A percentile compares a stretch with the other conserved stretches of the same genome.
phyloP scores from a whole-genome alignment of 1,284 basidiomycete genomes.

The Wolfiporia cocos region DNA sequence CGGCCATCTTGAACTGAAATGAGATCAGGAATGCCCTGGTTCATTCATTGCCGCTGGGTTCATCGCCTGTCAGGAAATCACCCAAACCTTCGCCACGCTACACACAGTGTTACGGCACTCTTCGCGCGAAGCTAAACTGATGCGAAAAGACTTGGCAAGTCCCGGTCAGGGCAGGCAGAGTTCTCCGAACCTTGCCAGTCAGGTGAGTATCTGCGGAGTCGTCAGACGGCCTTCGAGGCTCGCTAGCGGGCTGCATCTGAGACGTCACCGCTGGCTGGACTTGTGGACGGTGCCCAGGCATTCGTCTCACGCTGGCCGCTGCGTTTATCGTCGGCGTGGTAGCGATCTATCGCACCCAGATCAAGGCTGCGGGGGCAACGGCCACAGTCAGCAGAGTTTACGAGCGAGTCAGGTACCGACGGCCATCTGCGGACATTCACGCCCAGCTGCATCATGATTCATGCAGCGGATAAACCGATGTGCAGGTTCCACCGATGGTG shows the following conservation, averaged over 20 bases:
- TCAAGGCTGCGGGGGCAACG: not conserved
- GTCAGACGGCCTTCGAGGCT: slow-evolving; percentile 3
- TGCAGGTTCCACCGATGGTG: slow-evolving; percentile 1
- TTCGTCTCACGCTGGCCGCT: too few relatives aligned
- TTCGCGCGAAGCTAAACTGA: too few relatives aligned
- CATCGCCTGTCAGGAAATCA: too few relatives aligned
- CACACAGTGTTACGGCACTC: too few relatives aligned
- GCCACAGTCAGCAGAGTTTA: slow-evolving; percentile 5
- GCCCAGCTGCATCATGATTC: slow-evolving; percentile 2
- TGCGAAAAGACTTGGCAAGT: slow-evolving; percentile 3
- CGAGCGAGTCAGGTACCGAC: slow-evolving; percentile 6
- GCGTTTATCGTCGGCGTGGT: not conserved
- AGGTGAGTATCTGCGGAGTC: slow-evolving; percentile 1
- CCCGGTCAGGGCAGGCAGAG: not conserved
- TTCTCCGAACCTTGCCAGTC: slow-evolving; percentile 1
- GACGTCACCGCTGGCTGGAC: not conserved
- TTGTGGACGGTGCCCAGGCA: too few relatives aligned
- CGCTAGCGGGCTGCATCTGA: too few relatives aligned
- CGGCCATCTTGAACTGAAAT: too few relatives aligned
- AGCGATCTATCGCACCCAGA: slow-evolving; percentile 4
- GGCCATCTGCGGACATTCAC: slow-evolving; percentile 5
- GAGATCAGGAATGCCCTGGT: too few relatives aligned
- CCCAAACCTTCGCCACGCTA: too few relatives aligned
- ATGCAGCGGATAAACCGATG: slow-evolving; percentile 1
- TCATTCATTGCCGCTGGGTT: too few relatives aligned